Evolutionary conservation across 495 filamentous ascomycete genomes (phyloP).

Genomic region (Aspergillus leporis): DNA sequence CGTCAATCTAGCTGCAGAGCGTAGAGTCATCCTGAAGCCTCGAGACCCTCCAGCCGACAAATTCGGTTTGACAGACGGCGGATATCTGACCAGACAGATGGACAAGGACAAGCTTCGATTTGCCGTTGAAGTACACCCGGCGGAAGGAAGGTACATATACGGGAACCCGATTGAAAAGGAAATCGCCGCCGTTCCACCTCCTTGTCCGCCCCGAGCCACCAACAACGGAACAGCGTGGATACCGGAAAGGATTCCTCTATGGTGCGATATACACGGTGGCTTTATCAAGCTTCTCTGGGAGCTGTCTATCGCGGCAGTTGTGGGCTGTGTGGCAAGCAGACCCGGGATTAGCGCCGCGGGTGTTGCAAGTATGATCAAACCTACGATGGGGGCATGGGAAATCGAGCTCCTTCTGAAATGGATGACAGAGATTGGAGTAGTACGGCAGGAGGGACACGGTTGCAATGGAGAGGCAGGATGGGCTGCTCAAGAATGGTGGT

Average conservation of each 20-base stretch:
- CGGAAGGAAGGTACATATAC: constrained; percentile 57
- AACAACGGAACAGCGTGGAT: constrained; percentile 19
- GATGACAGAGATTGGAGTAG: constrained; percentile 52
- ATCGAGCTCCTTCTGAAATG: constrained; percentile 65
- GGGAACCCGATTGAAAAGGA: constrained; percentile 53
- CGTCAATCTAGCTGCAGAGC: constrained; percentile 64
- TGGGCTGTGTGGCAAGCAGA: constrained; percentile 59
- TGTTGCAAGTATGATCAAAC: constrained; percentile 57
- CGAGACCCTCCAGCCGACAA: constrained; percentile 62
- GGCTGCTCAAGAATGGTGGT: constrained; percentile 69
- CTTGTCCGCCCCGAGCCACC: constrained; percentile 21
- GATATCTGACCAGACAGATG: constrained; percentile 72
- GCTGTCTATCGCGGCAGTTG: constrained; percentile 56
- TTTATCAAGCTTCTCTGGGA: constrained; percentile 66
- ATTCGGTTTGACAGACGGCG: constrained; percentile 69
- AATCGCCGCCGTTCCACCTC: constrained; percentile 25
- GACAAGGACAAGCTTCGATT: constrained; percentile 66
- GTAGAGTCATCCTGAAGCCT: constrained; percentile 55
- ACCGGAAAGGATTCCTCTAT: constrained; percentile 63
- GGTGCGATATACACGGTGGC: constrained; percentile 74
- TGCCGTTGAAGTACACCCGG: constrained; percentile 56
- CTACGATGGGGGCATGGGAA: constrained; percentile 68
- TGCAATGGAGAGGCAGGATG: constrained; percentile 40
- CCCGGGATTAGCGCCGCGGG: constrained; percentile 55
- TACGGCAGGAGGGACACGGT: constrained; percentile 26